Conservation (phyloP, 1,284 basidiomycete genomes). For the Sporisorium scitamineum region DNA sequence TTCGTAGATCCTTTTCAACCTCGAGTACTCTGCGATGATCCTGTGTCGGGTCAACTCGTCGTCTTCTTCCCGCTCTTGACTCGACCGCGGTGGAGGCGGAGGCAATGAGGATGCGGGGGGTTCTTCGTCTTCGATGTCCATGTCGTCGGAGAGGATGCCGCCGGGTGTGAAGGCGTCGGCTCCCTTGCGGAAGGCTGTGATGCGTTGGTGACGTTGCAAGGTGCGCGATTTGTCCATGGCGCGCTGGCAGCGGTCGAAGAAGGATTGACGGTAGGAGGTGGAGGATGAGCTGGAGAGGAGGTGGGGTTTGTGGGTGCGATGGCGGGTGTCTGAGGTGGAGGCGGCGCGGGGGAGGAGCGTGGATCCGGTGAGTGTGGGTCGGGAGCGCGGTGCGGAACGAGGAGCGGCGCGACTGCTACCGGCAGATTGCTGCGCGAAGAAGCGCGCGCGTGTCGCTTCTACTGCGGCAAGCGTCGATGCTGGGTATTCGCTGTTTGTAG, state of each 20-base stretch:
- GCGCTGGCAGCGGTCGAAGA: conserved; percentile 41
- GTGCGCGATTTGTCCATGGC: conserved; percentile 25
- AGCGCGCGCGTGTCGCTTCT: conserved; percentile 27
- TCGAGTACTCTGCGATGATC: conserved; percentile 44
- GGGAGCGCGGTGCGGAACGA: conserved; percentile 4
- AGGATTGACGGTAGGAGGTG: conserved; percentile 27
- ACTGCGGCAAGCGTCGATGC: conserved; percentile 36
- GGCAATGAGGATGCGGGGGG: background rate
- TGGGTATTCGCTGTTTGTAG: conserved; percentile 18
- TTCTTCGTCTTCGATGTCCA: conserved; percentile 18
- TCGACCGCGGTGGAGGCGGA: background rate
- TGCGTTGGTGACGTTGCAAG: background rate
- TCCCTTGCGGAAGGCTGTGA: conserved; percentile 25
- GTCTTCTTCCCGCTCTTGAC: conserved; percentile 32
- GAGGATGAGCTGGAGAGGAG: conserved; percentile 6
- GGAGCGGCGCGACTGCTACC: background rate
- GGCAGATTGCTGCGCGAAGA: conserved; percentile 31
- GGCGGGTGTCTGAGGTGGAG: background rate
- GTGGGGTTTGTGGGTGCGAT: conserved; percentile 12
- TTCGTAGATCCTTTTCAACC: conserved; percentile 47
- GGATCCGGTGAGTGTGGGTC: conserved; percentile 19
- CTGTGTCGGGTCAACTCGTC: conserved; percentile 39
- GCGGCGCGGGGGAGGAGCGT: background rate
- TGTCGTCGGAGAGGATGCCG: conserved; percentile 27
- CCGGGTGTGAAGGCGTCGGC: conserved; percentile 15